Evolutionary conservation across 208 protist species (phyloP).

Genomic region (Leishmania tropica): DNA sequence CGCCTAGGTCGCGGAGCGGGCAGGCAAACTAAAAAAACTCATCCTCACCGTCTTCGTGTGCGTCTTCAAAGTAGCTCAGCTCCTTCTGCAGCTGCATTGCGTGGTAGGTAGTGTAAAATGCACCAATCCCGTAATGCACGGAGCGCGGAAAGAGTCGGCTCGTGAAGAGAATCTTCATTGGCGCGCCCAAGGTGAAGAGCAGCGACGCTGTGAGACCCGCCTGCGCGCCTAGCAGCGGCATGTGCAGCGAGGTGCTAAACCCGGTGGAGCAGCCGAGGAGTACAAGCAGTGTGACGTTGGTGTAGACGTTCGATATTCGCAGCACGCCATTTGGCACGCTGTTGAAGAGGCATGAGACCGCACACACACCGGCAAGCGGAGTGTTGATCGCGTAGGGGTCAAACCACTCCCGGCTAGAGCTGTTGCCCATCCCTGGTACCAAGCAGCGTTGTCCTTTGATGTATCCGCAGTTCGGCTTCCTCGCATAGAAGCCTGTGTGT

Average conservation of each 20-base stretch:
- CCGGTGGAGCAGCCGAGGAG: constrained; percentile 61
- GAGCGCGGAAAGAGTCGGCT: constrained; percentile 60
- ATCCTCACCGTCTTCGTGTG: constrained; percentile 61
- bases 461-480: background rate
- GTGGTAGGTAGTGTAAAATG: constrained; percentile 71
- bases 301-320: constrained; percentile 60
- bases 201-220: constrained; percentile 51
- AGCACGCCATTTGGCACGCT: constrained; percentile 63
- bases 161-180: constrained; percentile 61
- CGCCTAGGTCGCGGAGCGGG: background rate
- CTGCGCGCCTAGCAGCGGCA: constrained; percentile 56
- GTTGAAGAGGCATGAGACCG: constrained; percentile 72
- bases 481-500: background rate
- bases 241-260: constrained; percentile 32
- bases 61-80: constrained; percentile 69
- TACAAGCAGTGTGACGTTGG: constrained; percentile 55
- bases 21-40: constrained; percentile 27
- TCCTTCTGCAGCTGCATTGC: constrained; percentile 43
- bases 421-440: constrained; percentile 38
- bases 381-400: constrained; percentile 59
- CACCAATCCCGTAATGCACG: constrained; percentile 70
- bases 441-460: background rate
- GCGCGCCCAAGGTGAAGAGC: constrained; percentile 57
- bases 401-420: constrained; percentile 52
- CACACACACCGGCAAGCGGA: constrained; percentile 62